Base-by-base conservation (phyloP, 2,329 filamentous ascomycete genomes). In the Parastagonospora avenae region DNA sequence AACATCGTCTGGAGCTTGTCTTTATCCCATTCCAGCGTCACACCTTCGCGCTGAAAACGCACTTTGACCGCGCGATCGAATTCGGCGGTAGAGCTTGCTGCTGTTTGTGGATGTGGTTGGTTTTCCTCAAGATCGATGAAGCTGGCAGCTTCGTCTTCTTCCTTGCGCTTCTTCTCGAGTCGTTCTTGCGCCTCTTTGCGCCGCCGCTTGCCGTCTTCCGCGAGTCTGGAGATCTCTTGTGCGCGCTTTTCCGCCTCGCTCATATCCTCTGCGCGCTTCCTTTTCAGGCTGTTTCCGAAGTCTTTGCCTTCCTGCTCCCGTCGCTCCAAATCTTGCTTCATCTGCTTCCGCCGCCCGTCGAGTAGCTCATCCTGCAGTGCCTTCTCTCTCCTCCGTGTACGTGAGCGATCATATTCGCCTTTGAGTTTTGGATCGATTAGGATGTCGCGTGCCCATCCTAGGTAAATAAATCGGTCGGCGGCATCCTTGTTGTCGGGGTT, bases 281-380 rank as follows among this genome's bases (percentile, higher is more conserved):
- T 72, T 57, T 79, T 75, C 14, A 73, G 52, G 4, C 67, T 50
- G 62, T 28, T 30, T 19, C 64, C 67, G 0, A 75, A 78, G 12
- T 57, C 49, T 5, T 46, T 50, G 14, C 60, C 64, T 12, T 77
- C 78, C 15, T 83, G 79, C 73, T 96, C 93, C 15, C 89, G 80
- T 24, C 85, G 82, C 75, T 96, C 92, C 43, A 97, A 77, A 67
- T 97, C 92, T 67, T 96, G 91, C 59, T 90, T 89, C 83, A 96
- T 89, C 61, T 85, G 82, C 68, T 89, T 80, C 62, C 89, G 80
- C 73, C 87, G 83, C 41, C 85, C 85, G 63, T 90, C 86, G 75
- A 96, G 88, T 54, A 87, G 80, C 44, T 89, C 86, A 64, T 87
- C 82, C 74, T 92, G 85, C 67, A 85, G 80, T 71, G 85, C 83